These are phyloP conservation scores for Leishmania major DNA, from an alignment of 208 protist genomes.

Conservation along the genomic window DNA sequence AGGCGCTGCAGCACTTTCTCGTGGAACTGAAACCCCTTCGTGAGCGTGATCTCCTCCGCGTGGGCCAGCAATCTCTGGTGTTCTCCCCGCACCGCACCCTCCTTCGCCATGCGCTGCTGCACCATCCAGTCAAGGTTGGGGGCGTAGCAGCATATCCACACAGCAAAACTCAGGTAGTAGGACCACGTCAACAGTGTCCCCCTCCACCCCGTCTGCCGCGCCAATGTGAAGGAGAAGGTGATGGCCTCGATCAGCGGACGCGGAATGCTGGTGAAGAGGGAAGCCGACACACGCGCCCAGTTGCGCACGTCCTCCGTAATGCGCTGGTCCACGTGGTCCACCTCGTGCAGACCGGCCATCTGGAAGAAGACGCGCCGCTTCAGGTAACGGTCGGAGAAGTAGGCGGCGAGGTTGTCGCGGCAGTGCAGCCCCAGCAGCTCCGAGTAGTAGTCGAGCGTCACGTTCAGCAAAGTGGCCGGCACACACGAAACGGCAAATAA, in stretches of 20 bases:
- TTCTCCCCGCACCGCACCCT: conserved; percentile 47
- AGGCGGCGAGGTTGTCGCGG: conserved; percentile 59
- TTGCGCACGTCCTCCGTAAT: conserved; percentile 64
- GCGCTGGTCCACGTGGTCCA: conserved; percentile 67
- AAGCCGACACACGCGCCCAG: conserved; percentile 40
- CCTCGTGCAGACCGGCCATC: conserved; percentile 47
- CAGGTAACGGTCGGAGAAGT: conserved; percentile 68
- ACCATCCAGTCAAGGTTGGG: conserved; percentile 60
- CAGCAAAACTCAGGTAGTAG: conserved; percentile 54
- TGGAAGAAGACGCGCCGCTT: conserved; percentile 68
- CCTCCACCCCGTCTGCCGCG: conserved; percentile 27
- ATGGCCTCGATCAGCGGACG: conserved; percentile 55
- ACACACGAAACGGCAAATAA: conserved; percentile 43
- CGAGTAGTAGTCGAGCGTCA: conserved; percentile 53
- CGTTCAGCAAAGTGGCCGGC: conserved; percentile 56
- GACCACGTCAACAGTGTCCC: conserved; percentile 31
- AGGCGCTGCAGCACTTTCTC: conserved; percentile 38
- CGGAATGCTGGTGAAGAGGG: conserved; percentile 49
- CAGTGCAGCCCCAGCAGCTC: conserved; percentile 61
- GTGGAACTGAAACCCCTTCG: conserved; percentile 44
- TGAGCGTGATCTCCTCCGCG: conserved; percentile 70
- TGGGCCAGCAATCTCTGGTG: conserved; percentile 55
- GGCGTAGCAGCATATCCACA: conserved; percentile 25
- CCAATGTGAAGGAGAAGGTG: conserved; percentile 53
- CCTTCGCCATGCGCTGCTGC: conserved; percentile 42